phyloP scores from a whole-genome alignment of 495 filamentous ascomycete genomes.

The Cairneyella variabilis region DNA sequence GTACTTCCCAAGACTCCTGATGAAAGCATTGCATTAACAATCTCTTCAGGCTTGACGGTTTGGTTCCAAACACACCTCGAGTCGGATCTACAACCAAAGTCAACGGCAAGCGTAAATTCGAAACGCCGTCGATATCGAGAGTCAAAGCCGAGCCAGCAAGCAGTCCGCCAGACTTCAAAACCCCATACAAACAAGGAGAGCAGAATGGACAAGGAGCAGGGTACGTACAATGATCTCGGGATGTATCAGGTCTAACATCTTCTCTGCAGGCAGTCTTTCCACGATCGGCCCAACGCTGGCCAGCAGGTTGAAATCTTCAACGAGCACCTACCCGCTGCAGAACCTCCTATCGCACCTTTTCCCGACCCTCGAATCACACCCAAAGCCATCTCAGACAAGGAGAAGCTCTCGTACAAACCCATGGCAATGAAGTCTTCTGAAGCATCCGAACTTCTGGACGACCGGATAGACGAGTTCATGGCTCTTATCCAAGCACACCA shows the following conservation, averaged over 20 bases:
- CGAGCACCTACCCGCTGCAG: constrained; percentile 61
- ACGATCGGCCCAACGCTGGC: constrained; percentile 70
- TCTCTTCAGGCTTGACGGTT: neutral
- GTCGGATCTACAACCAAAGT: constrained; percentile 31
- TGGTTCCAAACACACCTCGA: constrained; percentile 64
- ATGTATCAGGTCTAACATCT: neutral
- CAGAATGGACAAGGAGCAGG: constrained; percentile 36
- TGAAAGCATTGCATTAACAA: too few relatives aligned
- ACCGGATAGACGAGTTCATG: constrained; percentile 88
- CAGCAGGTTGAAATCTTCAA: constrained; percentile 81
- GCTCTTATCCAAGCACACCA: constrained; percentile 67
- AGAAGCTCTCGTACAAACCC: constrained; percentile 86
- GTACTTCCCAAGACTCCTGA: too few relatives aligned
- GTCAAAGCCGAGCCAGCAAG: constrained; percentile 38
- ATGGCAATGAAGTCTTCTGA: constrained; percentile 93
- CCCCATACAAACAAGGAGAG: constrained; percentile 37
- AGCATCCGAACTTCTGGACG: constrained; percentile 86
- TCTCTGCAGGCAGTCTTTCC: constrained; percentile 53
- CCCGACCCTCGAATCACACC: constrained; percentile 75
- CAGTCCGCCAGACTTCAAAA: constrained; percentile 45
- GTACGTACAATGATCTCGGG: constrained; percentile 27
- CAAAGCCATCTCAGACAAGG: constrained; percentile 76
- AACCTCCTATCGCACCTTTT: constrained; percentile 67
- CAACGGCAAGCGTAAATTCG: constrained; percentile 25
- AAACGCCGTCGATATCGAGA: constrained; percentile 42